Evolutionary conservation across 345 rosid genomes (phyloP), one percentile per base, ranked within the genome.

Genomic region (Jatropha curcas): DNA sequence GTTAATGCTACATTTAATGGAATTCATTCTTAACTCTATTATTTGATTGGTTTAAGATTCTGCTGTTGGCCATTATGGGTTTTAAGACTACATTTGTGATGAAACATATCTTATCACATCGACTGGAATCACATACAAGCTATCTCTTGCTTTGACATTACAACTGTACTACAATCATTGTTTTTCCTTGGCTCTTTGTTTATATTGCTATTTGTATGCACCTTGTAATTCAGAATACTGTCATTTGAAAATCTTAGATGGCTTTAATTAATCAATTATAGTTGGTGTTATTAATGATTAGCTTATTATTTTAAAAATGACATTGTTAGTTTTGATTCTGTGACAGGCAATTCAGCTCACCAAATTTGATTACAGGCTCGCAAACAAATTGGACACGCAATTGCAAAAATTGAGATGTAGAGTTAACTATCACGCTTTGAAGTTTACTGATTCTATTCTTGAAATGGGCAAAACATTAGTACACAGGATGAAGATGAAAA

Each of bases 331-430:
- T 62, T 69, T 70, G 39, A 64, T 65, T 70, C 22, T 76, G 65
- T 70, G 59, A 71, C 93, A 96, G 92, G 98, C 90, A 37, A 87
- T 96, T 86, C 96, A 93, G 73, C 83, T 96, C 39, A 79, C 80
- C 62, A 96, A 93, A 82, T 96, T 91, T 77, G 99, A 96, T 82
- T 96, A 93, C 75, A 90, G 99, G 75, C 94, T 96, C 2, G 84
- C 98, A 68, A 96, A 96, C 84, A 96, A 79, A 81, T 78, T 96
- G 88, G 86, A 84, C 75, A 80, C 89, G 24, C 93, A 93, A 59
- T 69, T 96, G 77, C 99, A 96, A 79, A 92, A 92, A 80, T 75
- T 96, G 83, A 89, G 99, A 80, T 96, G 99, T 76, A 87, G 97
- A 86, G 99, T 91, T 53, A 96, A 96, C 72, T 93, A 90, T 71